Evolutionary conservation across 441 rosid species (phyloP), one percentile per base, ranked within the genome.

Genomic region (Adansonia madagascariensis): DNA sequence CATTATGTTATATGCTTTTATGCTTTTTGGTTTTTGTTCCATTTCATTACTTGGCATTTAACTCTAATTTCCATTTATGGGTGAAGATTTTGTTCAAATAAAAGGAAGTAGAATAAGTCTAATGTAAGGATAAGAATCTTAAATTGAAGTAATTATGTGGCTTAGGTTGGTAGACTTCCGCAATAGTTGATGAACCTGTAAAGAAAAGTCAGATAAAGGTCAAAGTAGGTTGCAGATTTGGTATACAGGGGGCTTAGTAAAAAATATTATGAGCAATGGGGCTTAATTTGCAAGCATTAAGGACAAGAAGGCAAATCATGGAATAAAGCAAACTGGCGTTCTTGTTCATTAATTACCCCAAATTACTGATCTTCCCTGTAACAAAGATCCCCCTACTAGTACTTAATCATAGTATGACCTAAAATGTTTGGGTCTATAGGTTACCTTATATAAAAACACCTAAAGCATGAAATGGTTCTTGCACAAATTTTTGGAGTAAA

Each of bases 131-230:
- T 22, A 69, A 47, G 55, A 49, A 69, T 49, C 17, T 49, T 69
- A 47, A 47, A 14, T 49, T 69, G 11, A 24, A 49, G 31, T 22
- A 7, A 46, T 22, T 8, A 12, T 49, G 73, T 24, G 47, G 59
- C 60, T 70, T 70, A 14, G 41, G 74, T 70, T 49, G 7, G 44
- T 49, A 24, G 22, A 70, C 74, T 70, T 50, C 57, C 24, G 12
- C 73, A 24, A 49, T 14, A 50, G 60, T 24, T 70, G 74, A 70
- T 70, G 74, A 15, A n/a, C 44, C 59, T 50, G 44, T 70, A 65
- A 64, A 64, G 70, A 41, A 0, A 5, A 39, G 17, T 15, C 17
- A 31, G 17, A 31, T 35, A 63, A 31, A 59, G 63, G 6, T 60
- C 39, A 24, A 64, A 39, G 49, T 64, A 8, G 47, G 49, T 14